These are phyloP conservation scores for Solanum peruvianum DNA, from an alignment of 257 asterid species.

Conservation along the genomic window DNA sequence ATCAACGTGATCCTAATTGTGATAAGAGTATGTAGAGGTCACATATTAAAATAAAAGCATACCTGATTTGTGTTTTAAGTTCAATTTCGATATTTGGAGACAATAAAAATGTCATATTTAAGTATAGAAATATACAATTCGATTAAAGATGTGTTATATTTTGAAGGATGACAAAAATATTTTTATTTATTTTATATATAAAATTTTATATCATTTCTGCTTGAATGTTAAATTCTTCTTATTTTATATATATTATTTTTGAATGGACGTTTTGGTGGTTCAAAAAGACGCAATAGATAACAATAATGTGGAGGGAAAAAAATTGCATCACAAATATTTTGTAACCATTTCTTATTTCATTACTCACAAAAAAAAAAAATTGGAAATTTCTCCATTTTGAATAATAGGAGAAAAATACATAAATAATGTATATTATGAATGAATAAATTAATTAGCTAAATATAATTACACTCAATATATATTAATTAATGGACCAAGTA, in stretches of 20 bases:
- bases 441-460: background rate
- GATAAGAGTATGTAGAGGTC: no score
- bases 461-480: background rate
- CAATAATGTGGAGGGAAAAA: background rate
- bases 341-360: background rate
- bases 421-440: conserved; percentile 3
- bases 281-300: background rate
- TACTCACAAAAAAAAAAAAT: background rate
- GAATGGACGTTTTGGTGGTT: background rate
- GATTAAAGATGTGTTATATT: background rate
- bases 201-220: background rate
- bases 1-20: no score
- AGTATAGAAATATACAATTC: no score
- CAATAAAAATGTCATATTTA: background rate
- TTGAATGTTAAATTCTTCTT: background rate
- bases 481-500: conserved; percentile 35
- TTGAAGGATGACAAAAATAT: background rate
- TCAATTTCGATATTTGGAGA: background rate
- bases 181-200: background rate
- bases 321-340: background rate
- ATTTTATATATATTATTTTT: background rate
- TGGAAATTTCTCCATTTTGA: background rate
- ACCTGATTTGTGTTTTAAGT: background rate
- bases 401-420: background rate
- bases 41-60: no score